These are phyloP conservation scores for Corymbia maculata DNA, from an alignment of 345 rosid genomes.

Conservation along the genomic window DNA sequence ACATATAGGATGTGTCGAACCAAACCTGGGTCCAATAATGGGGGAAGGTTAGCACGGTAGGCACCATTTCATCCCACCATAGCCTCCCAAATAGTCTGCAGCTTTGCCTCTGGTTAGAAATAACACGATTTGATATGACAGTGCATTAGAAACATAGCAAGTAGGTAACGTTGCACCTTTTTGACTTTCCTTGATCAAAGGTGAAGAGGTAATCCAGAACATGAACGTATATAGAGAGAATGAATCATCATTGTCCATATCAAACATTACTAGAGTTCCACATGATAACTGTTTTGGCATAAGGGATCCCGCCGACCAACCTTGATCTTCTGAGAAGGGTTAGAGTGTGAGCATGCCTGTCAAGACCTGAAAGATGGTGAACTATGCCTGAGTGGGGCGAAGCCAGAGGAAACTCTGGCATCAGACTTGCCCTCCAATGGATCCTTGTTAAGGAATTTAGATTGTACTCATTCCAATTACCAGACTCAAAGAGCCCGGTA, in stretches of 20 bases:
- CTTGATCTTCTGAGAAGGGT: no score
- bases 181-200: conserved; percentile 74
- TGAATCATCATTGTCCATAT: neutral
- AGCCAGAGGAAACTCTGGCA: no score
- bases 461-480: no score
- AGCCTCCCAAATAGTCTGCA: conserved; percentile 78
- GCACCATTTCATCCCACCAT: conserved; percentile 98
- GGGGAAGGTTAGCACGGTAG: conserved; percentile 65
- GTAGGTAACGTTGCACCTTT: conserved; percentile 39
- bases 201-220: conserved; percentile 64
- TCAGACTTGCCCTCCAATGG: no score
- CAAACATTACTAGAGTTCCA: neutral
- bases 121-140: neutral
- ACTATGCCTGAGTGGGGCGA: no score
- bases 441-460: no score
- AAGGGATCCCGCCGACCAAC: no score
- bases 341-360: no score
- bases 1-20: neutral
- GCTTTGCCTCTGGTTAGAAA: neutral
- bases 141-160: neutral
- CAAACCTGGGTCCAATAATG: conserved; percentile 58
- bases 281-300: neutral
- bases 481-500: no score
- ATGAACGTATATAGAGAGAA: conserved; percentile 17
- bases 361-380: no score